Base-by-base conservation (phyloP, 768 basidiomycete species). In the Crepidotus variabilis region DNA sequence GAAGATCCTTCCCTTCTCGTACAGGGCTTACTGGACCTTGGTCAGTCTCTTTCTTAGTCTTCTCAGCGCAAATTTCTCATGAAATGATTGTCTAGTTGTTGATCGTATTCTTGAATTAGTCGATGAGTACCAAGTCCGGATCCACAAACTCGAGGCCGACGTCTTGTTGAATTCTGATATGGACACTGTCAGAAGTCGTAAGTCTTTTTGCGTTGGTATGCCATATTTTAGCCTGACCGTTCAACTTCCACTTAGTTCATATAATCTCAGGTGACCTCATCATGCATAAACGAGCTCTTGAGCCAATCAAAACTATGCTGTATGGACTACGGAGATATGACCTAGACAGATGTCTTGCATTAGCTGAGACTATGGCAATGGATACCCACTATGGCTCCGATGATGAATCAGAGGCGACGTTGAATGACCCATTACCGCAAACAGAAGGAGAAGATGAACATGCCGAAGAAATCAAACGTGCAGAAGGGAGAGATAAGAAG, bases 231-330 rank as follows among this genome's bases (percentile, higher is more conserved):
- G 8, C 3, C 28, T 28, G 4, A 28, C 28, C 3, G 36, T n/a
- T 22, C 18, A 32, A 51, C 28, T 21, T 48, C 43, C 46, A 43
- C 50, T 49, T 33, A 87, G 87, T 90, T 52, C 88, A 90, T 65
- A 85, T 90, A 53, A 72, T 89, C 11, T 86, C 85, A 32, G 87
- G 86, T 11, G 86, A 90, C 63, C 75, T 90, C 9, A 84, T 84
- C 51, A 71, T 87, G 58, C 85, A 86, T 66, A 89, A 87, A 64
- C 79, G 87, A 16, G 87, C 87, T 2, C 75, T 88, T 4, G 82
- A 85, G 24, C 87, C 88, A 0, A 78, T 90, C 66, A 85, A 84
- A 66, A 79, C 82, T 2, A 72, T 90, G 63, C 76, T 89, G 28
- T 83, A 82, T 56, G 82, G 83, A 2, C 67, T 90, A 43, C 71